phyloP scores from a whole-genome alignment of 345 rosid species.

The Rhodomyrtus tomentosa region DNA sequence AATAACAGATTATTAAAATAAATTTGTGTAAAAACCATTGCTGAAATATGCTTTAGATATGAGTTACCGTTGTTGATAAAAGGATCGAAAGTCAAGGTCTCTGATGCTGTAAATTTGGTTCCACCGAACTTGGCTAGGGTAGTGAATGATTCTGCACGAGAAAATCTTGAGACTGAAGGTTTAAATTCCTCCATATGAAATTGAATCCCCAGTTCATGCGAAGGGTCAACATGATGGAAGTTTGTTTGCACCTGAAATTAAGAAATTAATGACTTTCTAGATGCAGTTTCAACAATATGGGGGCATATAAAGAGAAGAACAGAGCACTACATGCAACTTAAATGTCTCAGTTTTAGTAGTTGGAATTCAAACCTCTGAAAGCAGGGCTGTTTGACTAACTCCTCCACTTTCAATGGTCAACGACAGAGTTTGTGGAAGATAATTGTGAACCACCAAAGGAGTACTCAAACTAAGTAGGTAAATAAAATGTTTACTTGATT shows the following conservation, averaged over 20 bases:
- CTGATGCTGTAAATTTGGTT: constrained; percentile 52
- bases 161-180: constrained; percentile 55
- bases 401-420: constrained; percentile 75
- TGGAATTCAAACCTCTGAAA: constrained; percentile 58
- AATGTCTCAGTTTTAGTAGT: neutral
- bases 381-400: constrained; percentile 37
- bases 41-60: neutral
- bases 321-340: neutral
- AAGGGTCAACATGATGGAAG: constrained; percentile 85
- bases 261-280: neutral
- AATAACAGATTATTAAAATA: neutral
- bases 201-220: constrained; percentile 65
- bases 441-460: constrained; percentile 59
- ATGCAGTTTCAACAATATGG: neutral
- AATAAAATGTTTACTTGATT: constrained; percentile 34
- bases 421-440: constrained; percentile 61
- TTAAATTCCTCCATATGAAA: constrained; percentile 49
- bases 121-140: constrained; percentile 59
- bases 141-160: constrained; percentile 64
- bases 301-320: neutral
- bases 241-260: constrained; percentile 47
- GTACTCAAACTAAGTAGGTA: constrained; percentile 67
- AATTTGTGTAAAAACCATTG: neutral
- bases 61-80: constrained; percentile 36
- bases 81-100: constrained; percentile 48